phyloP scores from a whole-genome alignment of 306 rosid species.

The Vachellia collinsii region DNA sequence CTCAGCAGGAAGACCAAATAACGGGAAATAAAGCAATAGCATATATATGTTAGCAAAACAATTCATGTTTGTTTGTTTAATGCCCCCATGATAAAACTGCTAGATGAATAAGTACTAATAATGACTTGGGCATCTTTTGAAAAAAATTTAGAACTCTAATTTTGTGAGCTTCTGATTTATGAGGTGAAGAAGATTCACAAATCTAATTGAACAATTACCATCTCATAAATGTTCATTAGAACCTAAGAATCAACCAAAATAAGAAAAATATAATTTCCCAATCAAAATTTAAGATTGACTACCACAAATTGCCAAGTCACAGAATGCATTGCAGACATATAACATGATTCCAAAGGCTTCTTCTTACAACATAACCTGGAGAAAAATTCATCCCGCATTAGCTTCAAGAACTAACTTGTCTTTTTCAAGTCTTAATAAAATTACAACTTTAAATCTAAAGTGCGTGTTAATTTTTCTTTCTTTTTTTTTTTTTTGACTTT shows the following conservation, averaged over 20 bases:
- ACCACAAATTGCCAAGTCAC: conserved; percentile 25
- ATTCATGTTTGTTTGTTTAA: conserved; percentile 30
- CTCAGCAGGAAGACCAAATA: conserved; percentile 14
- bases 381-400: conserved; percentile 19
- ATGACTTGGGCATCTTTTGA: conserved; percentile 22
- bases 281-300: conserved; percentile 20
- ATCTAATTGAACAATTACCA: conserved; percentile 6
- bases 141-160: background rate
- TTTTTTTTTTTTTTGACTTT: background rate
- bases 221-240: conserved; percentile 5
- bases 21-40: conserved; percentile 5
- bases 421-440: conserved; percentile 24
- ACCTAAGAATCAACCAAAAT: background rate
- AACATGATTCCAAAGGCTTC: conserved; percentile 21
- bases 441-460: conserved; percentile 25
- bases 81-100: conserved; percentile 2
- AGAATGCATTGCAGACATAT: conserved; percentile 17
- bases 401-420: conserved; percentile 20
- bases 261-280: background rate
- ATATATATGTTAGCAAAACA: conserved; percentile 21
- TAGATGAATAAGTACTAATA: conserved; percentile 14
- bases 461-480: background rate
- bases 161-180: background rate
- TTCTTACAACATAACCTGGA: conserved; percentile 9
- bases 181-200: conserved; percentile 18